These are phyloP conservation scores for Colletotrichum sp. DNA, from an alignment of 2,329 filamentous ascomycete species.

Conservation along the genomic window DNA sequence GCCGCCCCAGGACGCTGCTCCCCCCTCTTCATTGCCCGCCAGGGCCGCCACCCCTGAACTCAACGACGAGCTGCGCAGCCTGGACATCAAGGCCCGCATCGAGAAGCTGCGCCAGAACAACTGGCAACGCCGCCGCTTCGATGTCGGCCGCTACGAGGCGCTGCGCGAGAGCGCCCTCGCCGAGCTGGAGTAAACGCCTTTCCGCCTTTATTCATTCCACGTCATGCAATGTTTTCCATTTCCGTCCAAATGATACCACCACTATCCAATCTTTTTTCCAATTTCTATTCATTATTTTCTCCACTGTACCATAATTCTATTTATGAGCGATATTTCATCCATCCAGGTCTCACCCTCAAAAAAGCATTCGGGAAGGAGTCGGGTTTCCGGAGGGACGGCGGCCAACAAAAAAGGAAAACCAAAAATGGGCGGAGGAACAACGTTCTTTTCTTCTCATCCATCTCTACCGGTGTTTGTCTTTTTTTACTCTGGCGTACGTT, in stretches of 20 bases:
- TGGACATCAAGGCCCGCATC: conserved; percentile 56
- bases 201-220: neutral
- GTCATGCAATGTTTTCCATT: neutral
- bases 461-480: neutral
- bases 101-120: conserved; percentile 58
- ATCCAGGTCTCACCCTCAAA: neutral
- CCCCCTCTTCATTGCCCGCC: conserved; percentile 19
- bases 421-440: neutral
- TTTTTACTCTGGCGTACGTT: neutral
- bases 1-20: conserved; percentile 21
- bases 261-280: neutral
- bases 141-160: conserved; percentile 56
- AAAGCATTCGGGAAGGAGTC: neutral
- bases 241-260: conserved; percentile 15
- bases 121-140: conserved; percentile 63
- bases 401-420: neutral
- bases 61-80: conserved; percentile 39
- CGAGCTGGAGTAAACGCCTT: conserved; percentile 41
- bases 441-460: neutral
- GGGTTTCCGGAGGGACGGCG: neutral
- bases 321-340: neutral
- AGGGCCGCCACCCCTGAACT: conserved; percentile 16
- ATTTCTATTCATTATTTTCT: neutral
- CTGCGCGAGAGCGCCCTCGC: conserved; percentile 56
- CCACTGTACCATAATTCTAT: neutral